A percentile compares a stretch with the other conserved stretches of the same genome.
phyloP scores from a whole-genome alignment of 2,329 filamentous ascomycete genomes.

The Talaromyces sp. region DNA sequence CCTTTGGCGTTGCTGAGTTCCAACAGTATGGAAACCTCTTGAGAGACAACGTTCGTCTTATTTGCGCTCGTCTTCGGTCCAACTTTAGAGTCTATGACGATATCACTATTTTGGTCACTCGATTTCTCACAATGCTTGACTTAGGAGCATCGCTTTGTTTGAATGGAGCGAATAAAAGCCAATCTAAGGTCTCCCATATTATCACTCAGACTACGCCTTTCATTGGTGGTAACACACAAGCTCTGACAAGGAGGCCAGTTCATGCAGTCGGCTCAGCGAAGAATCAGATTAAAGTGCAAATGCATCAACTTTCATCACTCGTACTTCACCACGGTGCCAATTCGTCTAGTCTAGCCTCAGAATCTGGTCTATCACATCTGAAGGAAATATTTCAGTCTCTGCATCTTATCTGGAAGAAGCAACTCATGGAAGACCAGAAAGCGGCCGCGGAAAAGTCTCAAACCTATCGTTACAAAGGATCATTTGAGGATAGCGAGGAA shows the following conservation, averaged over 20 bases:
- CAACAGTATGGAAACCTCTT: slow-evolving; percentile 38
- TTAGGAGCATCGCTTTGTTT: slow-evolving; percentile 64
- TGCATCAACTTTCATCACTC: slow-evolving; percentile 36
- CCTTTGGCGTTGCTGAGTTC: slow-evolving; percentile 20
- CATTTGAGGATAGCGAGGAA: slow-evolving; percentile 69
- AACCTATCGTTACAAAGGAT: slow-evolving; percentile 78
- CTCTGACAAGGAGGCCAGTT: slow-evolving; percentile 16
- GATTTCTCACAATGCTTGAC: slow-evolving; percentile 72
- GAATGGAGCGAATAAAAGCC: slow-evolving; percentile 17
- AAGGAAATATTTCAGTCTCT: slow-evolving; percentile 66
- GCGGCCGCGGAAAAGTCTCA: slow-evolving; percentile 68
- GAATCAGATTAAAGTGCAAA: slow-evolving; percentile 30
- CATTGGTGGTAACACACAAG: slow-evolving; percentile 28
- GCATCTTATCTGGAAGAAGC: slow-evolving; percentile 74
- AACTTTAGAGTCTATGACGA: slow-evolving; percentile 79
- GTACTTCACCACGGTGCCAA: slow-evolving; percentile 31
- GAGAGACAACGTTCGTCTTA: slow-evolving; percentile 58
- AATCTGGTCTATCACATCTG: slow-evolving; percentile 49
- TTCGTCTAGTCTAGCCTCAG: slow-evolving; percentile 34
- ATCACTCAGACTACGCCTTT: slow-evolving; percentile 38
- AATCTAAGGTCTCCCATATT: slow-evolving; percentile 20
- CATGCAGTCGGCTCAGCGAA: slow-evolving; percentile 17
- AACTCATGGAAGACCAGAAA: slow-evolving; percentile 69
- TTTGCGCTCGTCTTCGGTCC: slow-evolving; percentile 63
- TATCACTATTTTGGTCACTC: slow-evolving; percentile 69